Base-by-base conservation (phyloP, 208 protist genomes). In the Crithidia mellificae region DNA sequence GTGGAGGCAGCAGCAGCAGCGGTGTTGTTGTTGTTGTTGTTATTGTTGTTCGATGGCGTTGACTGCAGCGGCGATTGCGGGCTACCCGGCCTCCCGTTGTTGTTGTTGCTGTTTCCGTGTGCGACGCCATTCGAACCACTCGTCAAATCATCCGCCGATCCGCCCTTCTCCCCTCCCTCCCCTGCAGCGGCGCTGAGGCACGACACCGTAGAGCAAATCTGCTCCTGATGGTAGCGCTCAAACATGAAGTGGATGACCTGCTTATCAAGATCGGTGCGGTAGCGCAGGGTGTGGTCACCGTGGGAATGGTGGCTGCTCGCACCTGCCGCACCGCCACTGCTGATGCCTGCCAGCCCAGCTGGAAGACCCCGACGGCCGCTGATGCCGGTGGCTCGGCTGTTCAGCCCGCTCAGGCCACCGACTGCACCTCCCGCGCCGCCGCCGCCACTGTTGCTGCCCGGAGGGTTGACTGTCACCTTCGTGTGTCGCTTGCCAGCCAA, bases 171-270 rank as follows among this genome's bases (percentile, higher is more conserved):
- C 54, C 1, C 65, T 11, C 25, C n/a, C 24, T 17, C 52, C 22
- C 30, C 63, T 24, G 27, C 22, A 15, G 17, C 24, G 2, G 32
- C 17, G 6, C 4, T 32, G 36, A 41, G 12, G 4, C 14, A 17
- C 0, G 52, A 52, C n/a, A n/a, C 50, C 6, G 69, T 75, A 2
- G 62, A 54, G 34, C 64, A 65, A 15, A 72, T 39, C 68, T 76
- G 68, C 64, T 80, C 75, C 5, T 74, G 68, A 19, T 77, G 65
- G 44, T 77, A 79, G 27, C 80, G 87, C 68, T 85, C 73, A 68
- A 95, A 89, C 72, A 90, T 87, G 39, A 95, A 92, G 68, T 95
- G 86, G 52, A 95, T 85, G 24, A 92, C 90, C 30, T 73, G 74
- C 78, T 95, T 95, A 55, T 95, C 83, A 1, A 95, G 63, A 54